phyloP scores from a whole-genome alignment of 2,329 filamentous ascomycete genomes.

The Claviceps sp. region DNA sequence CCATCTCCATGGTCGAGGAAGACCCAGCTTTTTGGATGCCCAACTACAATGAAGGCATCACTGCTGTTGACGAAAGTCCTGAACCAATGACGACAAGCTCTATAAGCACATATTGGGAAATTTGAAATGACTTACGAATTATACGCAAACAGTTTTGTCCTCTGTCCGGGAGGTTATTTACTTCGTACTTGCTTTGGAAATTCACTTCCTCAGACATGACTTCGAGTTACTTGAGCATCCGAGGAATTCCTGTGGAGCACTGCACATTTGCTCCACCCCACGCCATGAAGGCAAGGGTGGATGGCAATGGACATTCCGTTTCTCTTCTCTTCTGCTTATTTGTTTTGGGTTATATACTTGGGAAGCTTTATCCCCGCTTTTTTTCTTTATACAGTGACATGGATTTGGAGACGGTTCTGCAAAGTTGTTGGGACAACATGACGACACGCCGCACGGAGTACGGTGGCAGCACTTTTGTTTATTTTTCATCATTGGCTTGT shows the following conservation, averaged over 20 bases:
- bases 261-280: no score
- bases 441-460: conserved; percentile 1
- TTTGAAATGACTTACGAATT: conserved; percentile 13
- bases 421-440: neutral
- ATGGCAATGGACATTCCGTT: neutral
- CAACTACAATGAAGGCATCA: conserved; percentile 28
- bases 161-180: neutral
- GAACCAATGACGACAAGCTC: conserved; percentile 19
- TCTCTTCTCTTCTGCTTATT: neutral
- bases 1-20: conserved; percentile 37
- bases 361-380: neutral
- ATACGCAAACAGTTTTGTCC: neutral
- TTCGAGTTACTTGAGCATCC: neutral
- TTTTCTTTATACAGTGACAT: neutral
- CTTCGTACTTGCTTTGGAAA: neutral
- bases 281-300: neutral
- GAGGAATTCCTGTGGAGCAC: neutral
- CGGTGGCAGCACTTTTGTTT: neutral
- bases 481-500: neutral
- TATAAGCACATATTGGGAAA: conserved; percentile 22
- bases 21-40: conserved; percentile 36
- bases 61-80: conserved; percentile 22
- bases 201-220: neutral
- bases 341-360: neutral
- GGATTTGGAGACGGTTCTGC: neutral